Evolutionary conservation across 2,329 filamentous ascomycete species (phyloP), one percentile per base, ranked within the genome.

Genomic region (Cordyceps pruinosa): DNA sequence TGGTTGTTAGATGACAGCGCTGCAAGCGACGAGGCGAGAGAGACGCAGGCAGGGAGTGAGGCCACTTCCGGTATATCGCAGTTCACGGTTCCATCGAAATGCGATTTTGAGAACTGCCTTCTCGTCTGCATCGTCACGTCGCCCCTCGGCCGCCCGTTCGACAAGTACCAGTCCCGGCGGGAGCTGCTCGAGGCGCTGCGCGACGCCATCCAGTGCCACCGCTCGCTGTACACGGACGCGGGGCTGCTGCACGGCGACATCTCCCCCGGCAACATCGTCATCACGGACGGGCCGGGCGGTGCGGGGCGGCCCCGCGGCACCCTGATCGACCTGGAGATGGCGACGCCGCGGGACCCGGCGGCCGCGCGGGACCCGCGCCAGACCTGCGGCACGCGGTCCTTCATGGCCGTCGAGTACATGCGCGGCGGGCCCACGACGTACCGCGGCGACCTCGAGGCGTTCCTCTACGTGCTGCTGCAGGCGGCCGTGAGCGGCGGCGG

Each of bases 381-480:
- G n/a, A 12, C n/a, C 9, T 35, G 4, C 34, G 42, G 42, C 42
- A 45, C 42, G 21, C 21, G 13, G 21, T 21, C 41, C 12, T 44
- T 25, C 23, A 66, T 68, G 61, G 64, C 66, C 5, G 65, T 69
- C 32, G 63, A 59, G 5, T 32, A 66, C 8, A 50, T 64, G 2
- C 49, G 25, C 1, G 15, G 49, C 0, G 51, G 59, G 2, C 13
- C 12, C 0, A 61, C 60, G 9, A 66, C 62, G 1, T 67, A 66
- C 32, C 60, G 63, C 1, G 64, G 68, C 9, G 66, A 68, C 13
- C 59, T 69, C 0, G 67, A 69, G 47, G 64, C 67, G 0, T 68
- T 69, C 30, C 28, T 69, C 5, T 69, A 67, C 19, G 61, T 65
- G 3, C 58, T 68, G 1, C 52, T 61, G 10, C 59, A 56, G 58